Percentiles rank a stretch among this genome's conserved stretches.
Evolutionary conservation across 208 protist genomes (phyloP).

Genomic region (Novymonas esmeraldas): DNA sequence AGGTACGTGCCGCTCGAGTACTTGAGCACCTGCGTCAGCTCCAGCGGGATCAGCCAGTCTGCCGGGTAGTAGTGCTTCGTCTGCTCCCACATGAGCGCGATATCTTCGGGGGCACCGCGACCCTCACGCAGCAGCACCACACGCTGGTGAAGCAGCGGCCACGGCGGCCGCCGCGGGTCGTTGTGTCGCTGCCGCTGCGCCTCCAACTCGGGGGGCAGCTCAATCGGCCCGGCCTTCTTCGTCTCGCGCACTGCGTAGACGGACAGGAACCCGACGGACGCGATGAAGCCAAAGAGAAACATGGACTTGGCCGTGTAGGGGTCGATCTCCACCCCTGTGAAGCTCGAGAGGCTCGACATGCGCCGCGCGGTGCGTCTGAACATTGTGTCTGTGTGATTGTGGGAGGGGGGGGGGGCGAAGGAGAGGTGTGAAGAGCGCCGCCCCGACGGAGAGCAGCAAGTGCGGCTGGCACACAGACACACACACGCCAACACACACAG

Average conservation of each 20-base stretch:
- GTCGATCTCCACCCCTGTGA: slow-evolving; percentile 64
- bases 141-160: slow-evolving; percentile 85
- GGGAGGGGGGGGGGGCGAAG: background rate
- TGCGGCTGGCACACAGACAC: slow-evolving; percentile 1
- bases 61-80: slow-evolving; percentile 82
- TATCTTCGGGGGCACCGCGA: slow-evolving; percentile 69
- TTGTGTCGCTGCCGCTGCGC: slow-evolving; percentile 62
- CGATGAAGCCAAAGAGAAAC: slow-evolving; percentile 83
- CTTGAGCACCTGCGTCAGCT: slow-evolving; percentile 87
- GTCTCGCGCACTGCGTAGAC: slow-evolving; percentile 81
- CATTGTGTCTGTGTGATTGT: slow-evolving; percentile 27
- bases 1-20: slow-evolving; percentile 79
- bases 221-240: slow-evolving; percentile 76
- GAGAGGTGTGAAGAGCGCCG: no score
- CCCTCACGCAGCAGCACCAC: slow-evolving; percentile 82
- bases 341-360: slow-evolving; percentile 53
- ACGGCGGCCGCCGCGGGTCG: slow-evolving; percentile 81
- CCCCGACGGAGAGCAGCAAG: no score
- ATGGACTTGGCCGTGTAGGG: slow-evolving; percentile 85
- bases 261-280: slow-evolving; percentile 66
- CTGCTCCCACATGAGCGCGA: slow-evolving; percentile 85
- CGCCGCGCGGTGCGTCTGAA: slow-evolving; percentile 54
- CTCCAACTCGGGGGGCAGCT: slow-evolving; percentile 74
- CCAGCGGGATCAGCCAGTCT: slow-evolving; percentile 86
- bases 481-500: slow-evolving; percentile 1